phyloP scores from a whole-genome alignment of 768 basidiomycete genomes.

The Boletus patriciae region DNA sequence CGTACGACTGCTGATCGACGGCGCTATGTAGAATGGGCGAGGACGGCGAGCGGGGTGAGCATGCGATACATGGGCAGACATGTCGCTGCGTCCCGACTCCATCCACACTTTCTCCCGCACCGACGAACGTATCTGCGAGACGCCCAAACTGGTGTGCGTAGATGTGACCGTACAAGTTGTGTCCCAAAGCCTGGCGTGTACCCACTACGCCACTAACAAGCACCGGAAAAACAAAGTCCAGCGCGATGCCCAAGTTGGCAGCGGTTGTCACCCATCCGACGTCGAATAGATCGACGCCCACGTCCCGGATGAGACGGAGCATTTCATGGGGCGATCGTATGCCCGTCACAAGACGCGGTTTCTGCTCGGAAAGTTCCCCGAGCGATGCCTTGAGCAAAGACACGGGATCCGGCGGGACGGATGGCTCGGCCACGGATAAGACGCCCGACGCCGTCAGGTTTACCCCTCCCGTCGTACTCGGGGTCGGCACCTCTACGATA shows the following conservation, averaged over 20 bases:
- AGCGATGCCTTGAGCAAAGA: conserved; percentile 64
- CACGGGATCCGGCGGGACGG: conserved; percentile 19
- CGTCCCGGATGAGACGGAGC: conserved; percentile 57
- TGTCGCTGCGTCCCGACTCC: background rate
- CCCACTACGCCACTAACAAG: conserved; percentile 4
- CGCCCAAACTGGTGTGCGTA: conserved; percentile 64
- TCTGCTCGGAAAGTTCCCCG: conserved; percentile 46
- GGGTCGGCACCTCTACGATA: conserved; percentile 10
- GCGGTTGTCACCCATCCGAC: conserved; percentile 67
- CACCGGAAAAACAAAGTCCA: conserved; percentile 77
- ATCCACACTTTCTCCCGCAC: conserved; percentile 5
- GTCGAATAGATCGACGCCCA: conserved; percentile 79
- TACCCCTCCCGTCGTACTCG: background rate
- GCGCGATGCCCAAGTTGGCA: conserved; percentile 67
- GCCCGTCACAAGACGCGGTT: conserved; percentile 64
- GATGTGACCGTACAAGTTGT: conserved; percentile 63
- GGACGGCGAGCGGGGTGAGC: conserved; percentile 45
- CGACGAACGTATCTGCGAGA: conserved; percentile 43
- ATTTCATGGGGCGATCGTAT: conserved; percentile 71
- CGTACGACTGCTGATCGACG: conserved; percentile 36
- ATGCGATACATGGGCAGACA: conserved; percentile 56
- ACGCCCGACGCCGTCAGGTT: background rate
- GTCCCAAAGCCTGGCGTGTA: conserved; percentile 45
- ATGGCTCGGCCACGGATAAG: background rate
- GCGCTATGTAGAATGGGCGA: conserved; percentile 46